Evolutionary conservation across 495 filamentous ascomycete species (phyloP).

Genomic region (Aspergillus leporis): DNA sequence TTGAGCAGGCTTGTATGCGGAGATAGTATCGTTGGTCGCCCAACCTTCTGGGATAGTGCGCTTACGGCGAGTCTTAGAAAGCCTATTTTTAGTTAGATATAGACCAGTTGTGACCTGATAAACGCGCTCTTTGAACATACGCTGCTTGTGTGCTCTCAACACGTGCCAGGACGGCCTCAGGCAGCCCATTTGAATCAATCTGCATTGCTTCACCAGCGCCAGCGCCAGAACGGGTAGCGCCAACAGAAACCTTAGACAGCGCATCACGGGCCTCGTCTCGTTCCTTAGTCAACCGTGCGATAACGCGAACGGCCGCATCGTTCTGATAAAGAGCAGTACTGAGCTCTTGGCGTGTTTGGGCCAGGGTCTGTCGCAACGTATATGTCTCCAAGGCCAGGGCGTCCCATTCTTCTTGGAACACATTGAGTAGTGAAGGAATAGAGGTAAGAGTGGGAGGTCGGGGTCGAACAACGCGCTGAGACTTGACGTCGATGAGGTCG

Average conservation of each 20-base stretch:
- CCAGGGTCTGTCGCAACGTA: slow-evolving; percentile 81
- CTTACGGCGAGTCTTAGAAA: slow-evolving; percentile 84
- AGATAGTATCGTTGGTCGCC: slow-evolving; percentile 73
- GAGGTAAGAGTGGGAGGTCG: slow-evolving; percentile 94
- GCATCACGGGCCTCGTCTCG: slow-evolving; percentile 91
- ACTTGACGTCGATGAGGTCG: slow-evolving; percentile 85
- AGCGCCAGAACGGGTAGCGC: slow-evolving; percentile 50
- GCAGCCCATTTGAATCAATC: slow-evolving; percentile 73
- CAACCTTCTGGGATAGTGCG: slow-evolving; percentile 81
- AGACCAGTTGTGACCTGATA: background rate
- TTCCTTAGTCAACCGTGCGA: slow-evolving; percentile 83
- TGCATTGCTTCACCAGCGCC: slow-evolving; percentile 83
- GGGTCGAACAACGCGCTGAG: slow-evolving; percentile 76
- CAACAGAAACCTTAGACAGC: slow-evolving; percentile 79
- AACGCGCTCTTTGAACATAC: slow-evolving; percentile 48
- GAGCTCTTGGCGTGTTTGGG: slow-evolving; percentile 89
- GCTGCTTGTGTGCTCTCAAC: slow-evolving; percentile 75
- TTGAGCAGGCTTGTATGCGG: slow-evolving; percentile 60
- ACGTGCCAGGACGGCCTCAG: slow-evolving; percentile 69
- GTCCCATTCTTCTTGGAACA: slow-evolving; percentile 99
- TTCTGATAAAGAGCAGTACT: slow-evolving; percentile 92
- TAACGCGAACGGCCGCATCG: slow-evolving; percentile 91
- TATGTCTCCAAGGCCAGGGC: slow-evolving; percentile 87
- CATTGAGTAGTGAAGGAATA: slow-evolving; percentile 90
- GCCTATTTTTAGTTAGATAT: slow-evolving; percentile 48